Percentiles rank a stretch among this genome's conserved stretches.
Conservation (phyloP, 331 rosid species). For the Malus hybrid region DNA sequence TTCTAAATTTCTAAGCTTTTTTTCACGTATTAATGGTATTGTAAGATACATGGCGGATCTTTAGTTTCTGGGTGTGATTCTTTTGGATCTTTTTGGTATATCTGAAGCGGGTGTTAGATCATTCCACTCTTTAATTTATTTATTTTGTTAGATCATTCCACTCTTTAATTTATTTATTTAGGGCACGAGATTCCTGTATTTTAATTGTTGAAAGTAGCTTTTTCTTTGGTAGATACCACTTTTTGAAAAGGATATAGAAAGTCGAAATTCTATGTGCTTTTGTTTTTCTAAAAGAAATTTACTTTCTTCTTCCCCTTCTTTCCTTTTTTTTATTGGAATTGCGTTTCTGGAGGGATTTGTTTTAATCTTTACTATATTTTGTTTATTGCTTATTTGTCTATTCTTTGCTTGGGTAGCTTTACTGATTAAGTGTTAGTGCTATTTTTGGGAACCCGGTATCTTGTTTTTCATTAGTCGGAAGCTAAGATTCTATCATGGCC, state of each 20-base stretch:
- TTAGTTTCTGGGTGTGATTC: constrained; percentile 31
- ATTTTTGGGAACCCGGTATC: neutral
- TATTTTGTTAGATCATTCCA: neutral
- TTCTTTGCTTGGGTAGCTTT: neutral
- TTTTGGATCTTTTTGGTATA: constrained; percentile 32
- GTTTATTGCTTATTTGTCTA: neutral
- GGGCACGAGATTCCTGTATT: constrained; percentile 15
- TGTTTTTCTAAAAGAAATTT: neutral
- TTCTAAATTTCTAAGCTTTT: constrained; percentile 9
- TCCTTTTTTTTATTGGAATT: neutral
- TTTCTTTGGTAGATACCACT: constrained; percentile 23
- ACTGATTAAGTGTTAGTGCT: neutral
- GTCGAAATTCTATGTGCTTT: neutral
- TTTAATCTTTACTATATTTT: neutral
- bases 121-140: neutral
- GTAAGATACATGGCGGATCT: constrained; percentile 16
- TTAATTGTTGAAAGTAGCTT: constrained; percentile 38
- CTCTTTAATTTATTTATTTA: constrained; percentile 8
- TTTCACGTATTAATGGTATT: constrained; percentile 2
- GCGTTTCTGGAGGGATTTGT: neutral
- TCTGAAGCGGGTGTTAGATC: constrained; percentile 16
- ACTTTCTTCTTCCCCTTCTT: neutral
- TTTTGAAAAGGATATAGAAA: constrained; percentile 10
- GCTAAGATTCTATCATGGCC: neutral
- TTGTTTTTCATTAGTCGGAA: neutral